Evolutionary conservation across 1,284 basidiomycete genomes (phyloP), one percentile per base, ranked within the genome.

Genomic region (Thecaphora thlaspeos): DNA sequence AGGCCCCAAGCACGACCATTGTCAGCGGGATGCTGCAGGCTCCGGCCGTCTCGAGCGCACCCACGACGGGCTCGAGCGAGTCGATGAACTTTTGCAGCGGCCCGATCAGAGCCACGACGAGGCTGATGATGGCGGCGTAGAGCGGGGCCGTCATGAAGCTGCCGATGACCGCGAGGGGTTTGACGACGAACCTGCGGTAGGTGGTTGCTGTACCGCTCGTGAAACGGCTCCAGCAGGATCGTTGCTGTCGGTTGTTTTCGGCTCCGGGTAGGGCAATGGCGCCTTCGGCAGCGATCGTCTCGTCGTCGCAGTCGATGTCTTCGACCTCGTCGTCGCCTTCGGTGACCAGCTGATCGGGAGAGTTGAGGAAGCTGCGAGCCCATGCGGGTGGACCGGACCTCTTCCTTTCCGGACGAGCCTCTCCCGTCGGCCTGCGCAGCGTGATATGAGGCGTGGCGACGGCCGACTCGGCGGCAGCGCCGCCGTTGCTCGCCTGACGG

Each of bases 1-100:
- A 95, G 8, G 89, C 91, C 17, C 92, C 92, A 40, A 96, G 86
- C 9, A 95, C 91, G 55, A 96, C 84, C 36, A 96, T 82, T 2
- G 92, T 95, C 22, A 95, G 77, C 0, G 92, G 92, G 62, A 96
- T 80, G 75, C 70, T 56, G 61, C 79, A 80, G 9, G 75, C 73
- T 19, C 80, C 80, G 10, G 79, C 71, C 32, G 73, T 78, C 46
- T 77, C 70, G 39, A 81, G 70, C n/a, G 80, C 79, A 32, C 79
- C 80, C n/a, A 79, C 76, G 12, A 81, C 55, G 5, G 80, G 78
- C 51, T 75, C 69, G 18, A 78, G 40, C 37, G 73, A 55, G 41
- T 77, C 73, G 42, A 81, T 47, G 17, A 68, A 60, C 36, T 60
- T 48, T 56, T 81, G 80, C 14, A 94, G 68, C 1, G 88, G 87